Conservation (phyloP, 805 yeast genomes). For the Zygoascus bituminiphila region DNA sequence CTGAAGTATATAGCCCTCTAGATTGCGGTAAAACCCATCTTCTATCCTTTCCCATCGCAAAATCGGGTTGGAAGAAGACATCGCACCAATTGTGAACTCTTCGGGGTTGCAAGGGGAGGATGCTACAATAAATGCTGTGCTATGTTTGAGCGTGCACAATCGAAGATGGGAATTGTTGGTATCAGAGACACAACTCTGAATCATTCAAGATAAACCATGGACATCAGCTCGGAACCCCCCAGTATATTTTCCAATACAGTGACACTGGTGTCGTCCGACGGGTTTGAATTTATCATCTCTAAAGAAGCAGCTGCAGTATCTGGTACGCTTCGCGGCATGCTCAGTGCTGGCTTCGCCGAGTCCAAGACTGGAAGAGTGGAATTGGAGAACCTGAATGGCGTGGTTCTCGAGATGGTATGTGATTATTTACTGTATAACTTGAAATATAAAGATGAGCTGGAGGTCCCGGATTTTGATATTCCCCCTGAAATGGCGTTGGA, state of each 20-base stretch:
- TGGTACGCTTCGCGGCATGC: constrained; percentile 53
- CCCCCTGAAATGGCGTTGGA: constrained; percentile 95
- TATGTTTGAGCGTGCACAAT: too few species aligned
- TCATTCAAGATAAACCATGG: background rate
- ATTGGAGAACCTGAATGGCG: constrained; percentile 59
- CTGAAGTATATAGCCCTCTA: constrained; percentile 47
- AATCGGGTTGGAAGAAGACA: constrained; percentile 15
- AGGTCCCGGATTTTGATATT: constrained; percentile 77
- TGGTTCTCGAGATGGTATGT: constrained; percentile 66
- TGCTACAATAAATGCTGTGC: too few species aligned
- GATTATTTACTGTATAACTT: constrained; percentile 75
- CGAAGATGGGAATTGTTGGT: background rate
- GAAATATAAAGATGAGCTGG: constrained; percentile 49
- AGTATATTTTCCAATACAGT: constrained; percentile 33
- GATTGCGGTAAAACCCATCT: constrained; percentile 56
- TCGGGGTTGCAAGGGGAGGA: too few species aligned
- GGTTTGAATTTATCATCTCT: constrained; percentile 49
- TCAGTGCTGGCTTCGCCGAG: constrained; percentile 43
- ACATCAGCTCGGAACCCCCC: constrained; percentile 6
- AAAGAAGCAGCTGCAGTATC: constrained; percentile 72
- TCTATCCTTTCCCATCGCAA: constrained; percentile 68
- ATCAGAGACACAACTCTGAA: background rate
- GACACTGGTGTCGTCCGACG: constrained; percentile 67
- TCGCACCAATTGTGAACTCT: too few species aligned
- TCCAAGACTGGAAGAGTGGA: constrained; percentile 46